phyloP scores from a whole-genome alignment of 1,139 yeast genomes.

The Debaryomycetaceae sp. region DNA sequence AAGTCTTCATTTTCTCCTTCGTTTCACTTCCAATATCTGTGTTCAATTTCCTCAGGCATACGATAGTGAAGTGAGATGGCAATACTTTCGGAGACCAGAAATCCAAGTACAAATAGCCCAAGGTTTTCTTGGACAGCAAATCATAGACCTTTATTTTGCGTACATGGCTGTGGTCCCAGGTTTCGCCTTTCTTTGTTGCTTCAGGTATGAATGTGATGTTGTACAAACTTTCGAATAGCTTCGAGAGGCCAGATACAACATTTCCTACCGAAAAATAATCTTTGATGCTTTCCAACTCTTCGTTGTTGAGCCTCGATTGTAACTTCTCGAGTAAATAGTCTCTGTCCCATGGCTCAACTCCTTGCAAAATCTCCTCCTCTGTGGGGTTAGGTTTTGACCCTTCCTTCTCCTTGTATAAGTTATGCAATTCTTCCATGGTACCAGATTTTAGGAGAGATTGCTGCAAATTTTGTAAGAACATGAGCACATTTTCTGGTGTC shows the following conservation, averaged over 20 bases:
- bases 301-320: conserved; percentile 9
- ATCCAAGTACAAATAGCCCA: conserved; percentile 44
- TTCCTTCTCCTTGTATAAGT: conserved; percentile 37
- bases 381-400: conserved; percentile 16
- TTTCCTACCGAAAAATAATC: conserved; percentile 82
- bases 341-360: conserved; percentile 87
- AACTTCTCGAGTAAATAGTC: conserved; percentile 52
- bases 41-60: conserved; percentile 69
- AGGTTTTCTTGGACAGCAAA: conserved; percentile 17
- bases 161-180: conserved; percentile 83
- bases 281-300: conserved; percentile 20
- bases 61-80: conserved; percentile 97
- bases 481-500: conserved; percentile 68
- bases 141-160: conserved; percentile 69
- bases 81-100: conserved; percentile 46
- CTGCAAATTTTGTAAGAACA: conserved; percentile 64
- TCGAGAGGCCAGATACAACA: conserved; percentile 78
- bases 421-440: conserved; percentile 58
- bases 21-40: conserved; percentile 27
- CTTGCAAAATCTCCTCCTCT: conserved; percentile 40
- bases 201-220: conserved; percentile 74
- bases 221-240: conserved; percentile 66
- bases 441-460: conserved; percentile 40
- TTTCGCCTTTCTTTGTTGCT: conserved; percentile 66
- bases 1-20: conserved; percentile 27